Evolutionary conservation across 2,329 filamentous ascomycete genomes (phyloP), one percentile per base, ranked within the genome.

Genomic region (Aspergillus transmontanensis): DNA sequence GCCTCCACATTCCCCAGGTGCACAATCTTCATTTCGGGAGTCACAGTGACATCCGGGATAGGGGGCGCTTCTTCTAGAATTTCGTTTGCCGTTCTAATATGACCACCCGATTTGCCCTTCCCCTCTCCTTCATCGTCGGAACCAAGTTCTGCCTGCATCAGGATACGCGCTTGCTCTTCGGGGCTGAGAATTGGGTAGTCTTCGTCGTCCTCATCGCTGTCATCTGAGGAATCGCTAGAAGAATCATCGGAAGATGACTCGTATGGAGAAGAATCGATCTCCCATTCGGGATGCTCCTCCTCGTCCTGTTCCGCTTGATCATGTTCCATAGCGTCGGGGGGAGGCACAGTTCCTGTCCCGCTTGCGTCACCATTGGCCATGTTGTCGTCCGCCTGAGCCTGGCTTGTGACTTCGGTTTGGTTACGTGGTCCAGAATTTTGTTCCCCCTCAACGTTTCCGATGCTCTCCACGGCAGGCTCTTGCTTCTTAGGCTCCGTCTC

Each of bases 21-120:
- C 51, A 89, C 86, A 59, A 97, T 89, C 67, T 88, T 87, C 85
- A 91, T 96, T 19, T 93, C 89, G 0, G 87, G 81, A 0, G 89
- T 93, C 59, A 98, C 85, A n/a, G 80, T 85, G 51, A 98, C 84
- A 60, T 95, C 87, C 0, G 95, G 94, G 71, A 90, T 92, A 0
- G 89, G 88, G 5, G 89, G 80, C 19, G 85, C 77, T 58, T 88
- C 86, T 61, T 92, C 89, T 0, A 80, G 74, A 19, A 80, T 67
- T 76, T 99, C 95, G 76, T 98, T 97, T 74, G 92, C 90, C 1
- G 93, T 97, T 63, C 90, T 88, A 51, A 96, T 79, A 51, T 86
- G 85, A 36, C 76, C 80, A 23, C 75, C 70, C 4, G 74, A 70
- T 70, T 80, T 78, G 34, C 77, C 74, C 58, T 84, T 85, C 28